These are phyloP conservation scores for Rhodotorula sp. DNA, from an alignment of 1,284 basidiomycete species.

Conservation along the genomic window DNA sequence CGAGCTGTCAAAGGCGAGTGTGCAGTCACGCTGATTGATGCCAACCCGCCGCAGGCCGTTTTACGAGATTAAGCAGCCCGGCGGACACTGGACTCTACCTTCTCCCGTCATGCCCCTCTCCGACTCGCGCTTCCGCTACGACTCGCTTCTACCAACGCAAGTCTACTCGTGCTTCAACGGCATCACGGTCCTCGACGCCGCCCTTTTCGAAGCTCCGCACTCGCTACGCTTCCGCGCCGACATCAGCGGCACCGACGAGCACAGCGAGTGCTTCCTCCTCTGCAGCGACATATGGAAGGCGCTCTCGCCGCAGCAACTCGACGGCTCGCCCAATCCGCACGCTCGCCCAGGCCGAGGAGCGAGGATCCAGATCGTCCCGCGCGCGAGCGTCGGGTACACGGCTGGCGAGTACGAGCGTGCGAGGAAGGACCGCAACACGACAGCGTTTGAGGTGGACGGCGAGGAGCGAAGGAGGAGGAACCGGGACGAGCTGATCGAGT, in stretches of 20 bases:
- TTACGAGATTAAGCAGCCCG: conserved; percentile 29
- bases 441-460: conserved; percentile 23
- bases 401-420: conserved; percentile 23
- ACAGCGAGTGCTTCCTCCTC: conserved; percentile 38
- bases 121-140: conserved; percentile 46
- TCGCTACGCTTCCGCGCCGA: conserved; percentile 30
- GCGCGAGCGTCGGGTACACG: conserved; percentile 22
- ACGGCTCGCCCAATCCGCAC: neutral
- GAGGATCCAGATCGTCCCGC: conserved; percentile 31
- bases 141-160: conserved; percentile 51
- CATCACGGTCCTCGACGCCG: conserved; percentile 50
- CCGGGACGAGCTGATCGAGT: conserved; percentile 25
- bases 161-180: conserved; percentile 53
- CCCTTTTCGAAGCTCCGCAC: conserved; percentile 47
- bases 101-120: conserved; percentile 48
- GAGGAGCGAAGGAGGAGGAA: neutral
- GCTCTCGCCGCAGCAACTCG: neutral
- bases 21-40: conserved; percentile 48
- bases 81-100: conserved; percentile 32
- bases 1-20: too few relatives aligned
- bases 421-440: conserved; percentile 27
- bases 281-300: conserved; percentile 31
- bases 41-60: conserved; percentile 28
- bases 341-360: conserved; percentile 12
- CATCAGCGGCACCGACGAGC: conserved; percentile 12